Base-by-base conservation (phyloP, 768 basidiomycete species). In the Tylopilus sp. region DNA sequence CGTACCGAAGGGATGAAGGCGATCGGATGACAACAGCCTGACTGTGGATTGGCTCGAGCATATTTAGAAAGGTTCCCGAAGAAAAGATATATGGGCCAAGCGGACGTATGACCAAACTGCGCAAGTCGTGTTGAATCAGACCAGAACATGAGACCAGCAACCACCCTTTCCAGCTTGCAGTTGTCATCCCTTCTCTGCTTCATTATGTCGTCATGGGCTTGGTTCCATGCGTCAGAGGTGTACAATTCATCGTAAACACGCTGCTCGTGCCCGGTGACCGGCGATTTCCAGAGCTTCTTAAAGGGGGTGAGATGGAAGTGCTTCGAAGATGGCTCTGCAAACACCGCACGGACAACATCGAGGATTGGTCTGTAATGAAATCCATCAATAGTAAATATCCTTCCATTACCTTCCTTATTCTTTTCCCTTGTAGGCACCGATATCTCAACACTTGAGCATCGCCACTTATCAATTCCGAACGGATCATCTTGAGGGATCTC, bases 1-100 rank as follows among this genome's bases (percentile, higher is more conserved):
- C 53, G 19, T 36, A 68, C 60, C 0, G 40, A 24, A 3, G 60
- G 64, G 1, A 68, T 56, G 46, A 62, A 67, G 2, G 63, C 60
- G 3, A 70, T 44, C 2, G 60, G 59, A 55, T 69, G 53, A 31
- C 58, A 63, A 2, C 54, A 51, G 4, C 57, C 52, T 1, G 54
- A 53, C 0, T 37, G 25, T 1, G 58, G 54, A 13, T 49, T 13
- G 0, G 48, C n/a, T 5, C 52, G 52, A 6, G 48, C 22, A 40
- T 65, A 65, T 24, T 40, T 40, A 22, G 38, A 40, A 13, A 40
- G 38, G 34, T 36, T 36, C 6, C 34, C 34, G 11, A 36, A 36
- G 17, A 36, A 36, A 36, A 36, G 34, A n/a, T 40, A 40, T 14
- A 40, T 8, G 4, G 61, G 30, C 50, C 64, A 69, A 1, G 50